These are phyloP conservation scores for Penicillium bialowiezense DNA, from an alignment of 495 filamentous ascomycete genomes.

Conservation along the genomic window DNA sequence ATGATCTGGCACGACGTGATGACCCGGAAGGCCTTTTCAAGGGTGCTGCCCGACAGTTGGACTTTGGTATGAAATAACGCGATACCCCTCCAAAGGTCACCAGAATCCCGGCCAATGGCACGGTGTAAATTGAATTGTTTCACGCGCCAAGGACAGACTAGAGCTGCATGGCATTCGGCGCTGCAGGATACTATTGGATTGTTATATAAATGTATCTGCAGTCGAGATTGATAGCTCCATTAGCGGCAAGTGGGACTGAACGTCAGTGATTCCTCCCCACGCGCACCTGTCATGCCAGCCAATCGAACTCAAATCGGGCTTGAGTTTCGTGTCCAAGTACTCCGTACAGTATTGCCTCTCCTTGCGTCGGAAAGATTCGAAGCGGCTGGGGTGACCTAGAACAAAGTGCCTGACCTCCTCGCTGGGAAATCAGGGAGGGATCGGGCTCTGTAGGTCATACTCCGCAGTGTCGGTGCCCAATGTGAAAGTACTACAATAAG, in stretches of 20 bases:
- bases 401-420: too few relatives aligned
- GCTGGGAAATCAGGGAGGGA: too few relatives aligned
- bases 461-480: too few relatives aligned
- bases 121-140: too few relatives aligned
- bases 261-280: too few relatives aligned
- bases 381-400: background rate
- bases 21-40: slow-evolving; percentile 64
- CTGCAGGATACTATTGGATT: slow-evolving; percentile 5
- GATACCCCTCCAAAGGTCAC: background rate
- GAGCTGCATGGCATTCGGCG: slow-evolving; percentile 2
- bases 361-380: background rate
- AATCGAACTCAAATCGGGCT: too few relatives aligned
- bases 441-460: too few relatives aligned
- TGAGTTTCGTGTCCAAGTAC: background rate
- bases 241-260: background rate
- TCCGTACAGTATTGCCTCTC: background rate
- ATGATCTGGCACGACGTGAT: slow-evolving; percentile 78
- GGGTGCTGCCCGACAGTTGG: slow-evolving; percentile 82
- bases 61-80: slow-evolving; percentile 64
- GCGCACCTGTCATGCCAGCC: too few relatives aligned
- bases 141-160: too few relatives aligned
- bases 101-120: too few relatives aligned
- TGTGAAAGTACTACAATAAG: too few relatives aligned
- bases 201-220: background rate
- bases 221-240: slow-evolving; percentile 10